Conservation (phyloP, 2,329 filamentous ascomycete genomes). For the Spiromastix sp. region DNA sequence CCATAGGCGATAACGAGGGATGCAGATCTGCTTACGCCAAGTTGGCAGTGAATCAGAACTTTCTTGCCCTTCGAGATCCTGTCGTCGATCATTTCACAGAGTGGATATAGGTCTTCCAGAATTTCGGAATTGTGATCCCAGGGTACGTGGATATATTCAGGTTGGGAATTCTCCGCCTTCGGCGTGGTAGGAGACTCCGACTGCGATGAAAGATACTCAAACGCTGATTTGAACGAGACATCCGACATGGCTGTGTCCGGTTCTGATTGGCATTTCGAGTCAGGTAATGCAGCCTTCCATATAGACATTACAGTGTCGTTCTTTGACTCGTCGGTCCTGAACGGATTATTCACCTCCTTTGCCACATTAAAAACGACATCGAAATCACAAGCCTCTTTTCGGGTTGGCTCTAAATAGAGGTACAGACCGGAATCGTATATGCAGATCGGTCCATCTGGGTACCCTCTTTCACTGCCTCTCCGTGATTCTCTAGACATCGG, state of each 20-base stretch:
- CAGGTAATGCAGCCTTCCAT: conserved; percentile 38
- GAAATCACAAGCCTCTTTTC: conserved; percentile 48
- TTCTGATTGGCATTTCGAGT: conserved; percentile 26
- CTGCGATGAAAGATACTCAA: conserved; percentile 28
- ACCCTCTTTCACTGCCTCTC: conserved; percentile 52
- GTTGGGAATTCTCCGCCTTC: conserved; percentile 28
- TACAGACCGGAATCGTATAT: conserved; percentile 54
- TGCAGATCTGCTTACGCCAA: conserved; percentile 56
- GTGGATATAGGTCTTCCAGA: conserved; percentile 48
- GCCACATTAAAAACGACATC: conserved; percentile 57
- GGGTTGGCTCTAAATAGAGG: conserved; percentile 53
- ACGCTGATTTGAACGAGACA: conserved; percentile 40
- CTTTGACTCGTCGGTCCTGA: conserved; percentile 25
- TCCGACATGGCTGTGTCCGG: conserved; percentile 37
- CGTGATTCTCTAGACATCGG: conserved; percentile 42
- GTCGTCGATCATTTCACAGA: conserved; percentile 53
- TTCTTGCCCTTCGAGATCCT: conserved; percentile 46
- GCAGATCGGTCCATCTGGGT: conserved; percentile 53
- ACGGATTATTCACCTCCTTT: conserved; percentile 54
- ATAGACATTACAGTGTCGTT: conserved; percentile 33
- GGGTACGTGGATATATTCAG: conserved; percentile 55
- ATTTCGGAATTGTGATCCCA: conserved; percentile 62
- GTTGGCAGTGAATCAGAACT: conserved; percentile 55
- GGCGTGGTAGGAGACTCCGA: conserved; percentile 20
- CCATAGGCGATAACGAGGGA: conserved; percentile 57